Conservation (phyloP, 176 grass and related monocot species). For the Stipa capillata region DNA sequence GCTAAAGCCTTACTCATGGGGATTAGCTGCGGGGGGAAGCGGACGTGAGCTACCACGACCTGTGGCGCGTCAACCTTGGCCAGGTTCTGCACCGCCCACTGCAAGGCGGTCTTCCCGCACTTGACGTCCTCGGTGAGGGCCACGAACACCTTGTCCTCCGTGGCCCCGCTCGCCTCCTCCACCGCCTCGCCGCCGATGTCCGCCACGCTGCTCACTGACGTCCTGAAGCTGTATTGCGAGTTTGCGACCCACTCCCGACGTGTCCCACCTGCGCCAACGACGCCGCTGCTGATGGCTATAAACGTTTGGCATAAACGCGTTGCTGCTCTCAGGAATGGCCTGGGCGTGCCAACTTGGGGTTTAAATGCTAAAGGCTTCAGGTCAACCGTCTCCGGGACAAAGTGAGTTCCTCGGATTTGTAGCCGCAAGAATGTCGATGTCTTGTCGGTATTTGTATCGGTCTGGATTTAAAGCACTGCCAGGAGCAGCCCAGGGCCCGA, state of each 20-base stretch:
- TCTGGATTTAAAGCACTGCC: too few species aligned
- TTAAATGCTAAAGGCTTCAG: too few species aligned
- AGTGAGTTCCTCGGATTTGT: too few species aligned
- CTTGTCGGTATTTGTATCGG: too few species aligned
- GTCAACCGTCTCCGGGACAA: too few species aligned
- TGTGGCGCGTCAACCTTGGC: background rate
- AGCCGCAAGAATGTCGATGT: too few species aligned
- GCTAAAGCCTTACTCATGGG: constrained; percentile 35
- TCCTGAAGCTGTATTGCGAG: constrained; percentile 21
- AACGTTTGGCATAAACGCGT: too few species aligned
- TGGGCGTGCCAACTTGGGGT: too few species aligned
- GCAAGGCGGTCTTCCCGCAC: constrained; percentile 37
- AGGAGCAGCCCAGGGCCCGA: too few species aligned
- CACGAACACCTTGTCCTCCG: constrained; percentile 34
- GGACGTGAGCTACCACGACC: constrained; percentile 24
- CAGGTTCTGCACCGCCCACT: constrained; percentile 48
- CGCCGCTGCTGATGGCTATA: too few species aligned
- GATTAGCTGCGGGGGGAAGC: constrained; percentile 23
- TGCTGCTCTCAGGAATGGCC: too few species aligned
- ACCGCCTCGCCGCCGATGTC: background rate
- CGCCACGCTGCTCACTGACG: background rate
- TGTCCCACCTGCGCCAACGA: background rate
- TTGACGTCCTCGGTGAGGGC: constrained; percentile 33
- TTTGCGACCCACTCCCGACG: constrained; percentile 2
- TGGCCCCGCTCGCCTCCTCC: background rate